Evolutionary conservation across 345 rosid species (phyloP), one percentile per base, ranked within the genome.

Genomic region (Garcia nutans): DNA sequence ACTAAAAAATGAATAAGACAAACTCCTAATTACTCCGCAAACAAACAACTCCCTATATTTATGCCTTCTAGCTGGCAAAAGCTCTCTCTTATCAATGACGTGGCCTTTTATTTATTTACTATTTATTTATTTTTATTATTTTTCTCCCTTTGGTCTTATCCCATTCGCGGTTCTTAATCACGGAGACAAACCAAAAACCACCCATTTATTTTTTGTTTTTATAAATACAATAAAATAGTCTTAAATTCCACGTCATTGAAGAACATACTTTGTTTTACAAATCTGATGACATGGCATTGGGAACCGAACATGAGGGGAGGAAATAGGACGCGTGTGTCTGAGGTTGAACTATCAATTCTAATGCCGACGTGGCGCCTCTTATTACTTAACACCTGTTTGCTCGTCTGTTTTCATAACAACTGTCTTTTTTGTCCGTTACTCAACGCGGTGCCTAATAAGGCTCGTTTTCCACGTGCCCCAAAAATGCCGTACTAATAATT

Each of bases 1-100:
- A 49, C 62, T 69, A 76, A 42, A 10, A 57, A 52, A 28, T 7
- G 49, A 58, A 66, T n/a, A n/a, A n/a, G n/a, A n/a, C n/a, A 54
- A 70, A 71, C 20, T 2, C 58, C 57, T 68, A 64, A 52, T 37
- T 33, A 55, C 41, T 65, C 45, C 13, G 3, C 11, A 1, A 65
- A 45, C 33, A 45, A 10, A 60, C 23, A 33, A 70, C 41, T 13
- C 56, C 11, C 17, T 31, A 11, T 3, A 5, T 62, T 62, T 56
- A 76, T 84, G 89, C 89, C 77, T 24, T 72, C 56, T 82, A 82
- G 89, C 87, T 86, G 89, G 84, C 87, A 78, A 66, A 24, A 49
- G 16, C 20, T 4, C 8, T 5, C 50, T 47, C 17, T 49, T 37
- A 6, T 17, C 8, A 6, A 23, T 65, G 74, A 66, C 80, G 70